Base-by-base conservation (phyloP, 139 green algal genomes). In the Tetratostichococcus sp. region DNA sequence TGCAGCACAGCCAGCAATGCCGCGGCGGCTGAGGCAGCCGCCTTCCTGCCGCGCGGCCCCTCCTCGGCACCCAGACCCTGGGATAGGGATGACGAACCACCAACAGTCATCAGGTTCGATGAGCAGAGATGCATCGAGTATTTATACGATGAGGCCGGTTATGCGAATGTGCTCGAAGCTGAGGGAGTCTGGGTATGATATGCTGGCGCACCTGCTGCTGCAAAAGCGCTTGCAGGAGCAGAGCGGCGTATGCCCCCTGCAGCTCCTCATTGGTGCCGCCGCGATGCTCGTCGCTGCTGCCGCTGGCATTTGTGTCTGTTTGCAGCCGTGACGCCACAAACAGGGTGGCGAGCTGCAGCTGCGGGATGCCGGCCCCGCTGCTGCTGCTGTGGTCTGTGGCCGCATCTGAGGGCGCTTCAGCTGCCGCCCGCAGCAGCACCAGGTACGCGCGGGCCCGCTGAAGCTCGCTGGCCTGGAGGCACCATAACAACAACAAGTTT, bases 181-280 rank as follows among this genome's bases (percentile, higher is more conserved):
- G n/a, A n/a, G n/a, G n/a, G n/a, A n/a, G n/a, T n/a, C n/a, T n/a
- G n/a, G n/a, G n/a, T n/a, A n/a, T n/a, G n/a, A n/a, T n/a, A n/a
- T n/a, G n/a, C n/a, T n/a, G n/a, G n/a, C n/a, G n/a, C n/a, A 68
- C 43, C 85, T 88, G 82, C 71, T 90, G 78, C 59, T 89, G 83
- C 33, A 72, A 42, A 35, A 91, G 80, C 5, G 75, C 79, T 14
- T 78, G 67, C 28, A 59, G 43, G 84, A 91, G 86, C 32, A 91
- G 77, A n/a, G 75, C 65, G 25, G 78, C 68, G 62, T 83, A 86
- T 34, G 67, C 73, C 2, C 34, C 35, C 35, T 83, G 78, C 17
- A 89, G 26, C 17, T 74, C 70, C 16, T n/a, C 30, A 4, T 14
- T 14, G 39, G n/a, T n/a, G n/a, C n/a, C n/a, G 39, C 39, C 8